Percentiles rank a stretch among this genome's conserved stretches.
phyloP scores from a whole-genome alignment of 345 rosid species.

The Arabidopsis arenosa region DNA sequence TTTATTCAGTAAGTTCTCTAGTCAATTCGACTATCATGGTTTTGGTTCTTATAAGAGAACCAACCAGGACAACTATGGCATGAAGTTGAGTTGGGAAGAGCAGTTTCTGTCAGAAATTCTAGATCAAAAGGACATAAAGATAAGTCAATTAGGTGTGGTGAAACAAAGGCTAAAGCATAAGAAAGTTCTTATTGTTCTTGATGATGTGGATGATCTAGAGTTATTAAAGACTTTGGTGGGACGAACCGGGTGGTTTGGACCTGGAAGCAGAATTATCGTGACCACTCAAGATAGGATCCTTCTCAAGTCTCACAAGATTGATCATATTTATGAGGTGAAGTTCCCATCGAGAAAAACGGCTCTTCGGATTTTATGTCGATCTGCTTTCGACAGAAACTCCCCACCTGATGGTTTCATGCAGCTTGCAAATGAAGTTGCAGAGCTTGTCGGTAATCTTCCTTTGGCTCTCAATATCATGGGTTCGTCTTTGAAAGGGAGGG shows the following conservation, averaged over 20 bases:
- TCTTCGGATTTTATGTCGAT: conserved; percentile 12
- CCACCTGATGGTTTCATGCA: neutral
- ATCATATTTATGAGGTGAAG: conserved; percentile 7
- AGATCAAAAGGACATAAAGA: conserved; percentile 13
- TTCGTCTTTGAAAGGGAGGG: neutral
- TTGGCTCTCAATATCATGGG: conserved; percentile 33
- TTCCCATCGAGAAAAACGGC: conserved; percentile 10
- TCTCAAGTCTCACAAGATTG: conserved; percentile 14
- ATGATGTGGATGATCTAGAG: neutral
- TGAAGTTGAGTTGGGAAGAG: conserved; percentile 37
- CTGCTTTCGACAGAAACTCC: neutral
- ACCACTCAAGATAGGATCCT: conserved; percentile 25
- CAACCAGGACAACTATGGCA: conserved; percentile 14
- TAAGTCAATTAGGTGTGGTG: neutral
- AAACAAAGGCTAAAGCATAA: neutral
- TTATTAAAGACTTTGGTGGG: conserved; percentile 17
- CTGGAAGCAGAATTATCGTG: neutral
- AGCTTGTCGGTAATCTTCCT: neutral
- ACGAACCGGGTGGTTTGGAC: conserved; percentile 10
- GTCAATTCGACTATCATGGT: neutral
- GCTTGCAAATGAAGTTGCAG: neutral
- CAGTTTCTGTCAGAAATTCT: conserved; percentile 45
- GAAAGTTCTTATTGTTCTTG: conserved; percentile 28
- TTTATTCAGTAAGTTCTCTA: conserved; percentile 12
- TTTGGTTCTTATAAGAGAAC: neutral